Evolutionary conservation across 2,329 filamentous ascomycete genomes (phyloP).

Genomic region (Dichotomopilus funicola): DNA sequence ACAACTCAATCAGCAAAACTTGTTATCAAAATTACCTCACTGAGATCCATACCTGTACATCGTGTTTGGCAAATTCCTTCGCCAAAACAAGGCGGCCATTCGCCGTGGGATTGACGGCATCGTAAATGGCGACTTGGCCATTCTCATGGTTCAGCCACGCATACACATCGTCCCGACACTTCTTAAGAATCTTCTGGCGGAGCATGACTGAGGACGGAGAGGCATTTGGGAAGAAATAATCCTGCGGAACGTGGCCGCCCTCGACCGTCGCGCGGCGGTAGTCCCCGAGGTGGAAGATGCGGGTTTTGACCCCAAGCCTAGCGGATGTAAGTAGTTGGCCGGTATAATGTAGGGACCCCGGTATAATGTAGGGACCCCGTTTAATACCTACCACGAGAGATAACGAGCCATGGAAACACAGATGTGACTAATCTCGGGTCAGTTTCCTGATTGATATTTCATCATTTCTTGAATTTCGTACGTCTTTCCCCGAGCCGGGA

Average conservation of each 20-base stretch:
- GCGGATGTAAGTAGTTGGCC: conserved; percentile 14
- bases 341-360: neutral
- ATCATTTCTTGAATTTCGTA: conserved; percentile 36
- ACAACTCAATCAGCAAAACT: conserved; percentile 10
- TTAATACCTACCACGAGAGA: conserved; percentile 64
- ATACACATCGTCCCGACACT: conserved; percentile 95
- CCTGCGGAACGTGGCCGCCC: conserved; percentile 79
- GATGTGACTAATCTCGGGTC: conserved; percentile 59
- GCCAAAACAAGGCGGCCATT: conserved; percentile 75
- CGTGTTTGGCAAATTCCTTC: conserved; percentile 96
- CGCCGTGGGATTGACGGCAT: conserved; percentile 90
- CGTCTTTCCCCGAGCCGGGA: conserved; percentile 94
- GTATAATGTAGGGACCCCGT: neutral
- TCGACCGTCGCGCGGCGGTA: conserved; percentile 89
- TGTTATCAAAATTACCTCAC: neutral
- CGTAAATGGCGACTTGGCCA: conserved; percentile 96
- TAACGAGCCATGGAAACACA: conserved; percentile 94
- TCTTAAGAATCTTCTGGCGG: conserved; percentile 94
- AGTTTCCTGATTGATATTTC: neutral
- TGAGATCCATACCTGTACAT: conserved; percentile 62
- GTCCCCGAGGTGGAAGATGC: conserved; percentile 95
- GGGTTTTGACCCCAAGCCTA: conserved; percentile 93
- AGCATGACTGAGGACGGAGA: conserved; percentile 88
- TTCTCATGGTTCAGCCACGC: conserved; percentile 95
- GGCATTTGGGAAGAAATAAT: conserved; percentile 96